These are phyloP conservation scores for Mychonastes homosphaera DNA, from an alignment of 139 green algal genomes.

Conservation along the genomic window DNA sequence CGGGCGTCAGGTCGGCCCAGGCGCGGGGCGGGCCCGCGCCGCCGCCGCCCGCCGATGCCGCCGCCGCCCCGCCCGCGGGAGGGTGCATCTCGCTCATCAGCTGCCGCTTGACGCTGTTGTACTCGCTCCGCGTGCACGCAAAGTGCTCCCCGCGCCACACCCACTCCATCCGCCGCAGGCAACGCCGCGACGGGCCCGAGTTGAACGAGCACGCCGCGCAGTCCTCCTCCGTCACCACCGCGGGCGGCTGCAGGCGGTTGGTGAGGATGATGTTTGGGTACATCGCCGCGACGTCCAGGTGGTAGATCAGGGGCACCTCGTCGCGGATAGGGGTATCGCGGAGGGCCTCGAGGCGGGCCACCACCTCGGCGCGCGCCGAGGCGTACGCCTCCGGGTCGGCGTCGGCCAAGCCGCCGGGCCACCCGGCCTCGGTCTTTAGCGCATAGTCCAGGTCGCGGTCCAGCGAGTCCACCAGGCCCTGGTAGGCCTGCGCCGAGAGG, in stretches of 20 bases:
- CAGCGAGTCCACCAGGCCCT: conserved; percentile 82
- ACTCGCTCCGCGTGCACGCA: conserved; percentile 52
- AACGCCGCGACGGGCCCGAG: conserved; percentile 74
- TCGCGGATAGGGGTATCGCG: conserved; percentile 33
- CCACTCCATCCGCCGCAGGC: conserved; percentile 91
- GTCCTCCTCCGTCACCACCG: conserved; percentile 78
- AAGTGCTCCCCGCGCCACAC: conserved; percentile 90
- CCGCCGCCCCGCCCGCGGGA: background rate
- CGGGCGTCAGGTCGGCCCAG: conserved; percentile 47
- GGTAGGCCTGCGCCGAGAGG: conserved; percentile 59
- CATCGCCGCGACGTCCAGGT: conserved; percentile 97
- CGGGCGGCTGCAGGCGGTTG: conserved; percentile 75
- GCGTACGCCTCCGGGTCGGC: no score
- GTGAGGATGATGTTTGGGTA: conserved; percentile 99
- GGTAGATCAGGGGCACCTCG: conserved; percentile 90
- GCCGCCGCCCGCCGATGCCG: background rate
- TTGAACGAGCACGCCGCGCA: conserved; percentile 97
- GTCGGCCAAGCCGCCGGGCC: no score
- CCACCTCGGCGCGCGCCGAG: no score
- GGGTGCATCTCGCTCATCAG: conserved; percentile 56
- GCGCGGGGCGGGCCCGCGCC: background rate
- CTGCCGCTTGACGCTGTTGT: conserved; percentile 73
- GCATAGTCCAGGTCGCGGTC: conserved; percentile 84
- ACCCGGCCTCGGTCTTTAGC: conserved; percentile 55
- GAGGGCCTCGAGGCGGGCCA: background rate